phyloP scores from a whole-genome alignment of 2,329 filamentous ascomycete species.

The Simplicillium aogashimaense region DNA sequence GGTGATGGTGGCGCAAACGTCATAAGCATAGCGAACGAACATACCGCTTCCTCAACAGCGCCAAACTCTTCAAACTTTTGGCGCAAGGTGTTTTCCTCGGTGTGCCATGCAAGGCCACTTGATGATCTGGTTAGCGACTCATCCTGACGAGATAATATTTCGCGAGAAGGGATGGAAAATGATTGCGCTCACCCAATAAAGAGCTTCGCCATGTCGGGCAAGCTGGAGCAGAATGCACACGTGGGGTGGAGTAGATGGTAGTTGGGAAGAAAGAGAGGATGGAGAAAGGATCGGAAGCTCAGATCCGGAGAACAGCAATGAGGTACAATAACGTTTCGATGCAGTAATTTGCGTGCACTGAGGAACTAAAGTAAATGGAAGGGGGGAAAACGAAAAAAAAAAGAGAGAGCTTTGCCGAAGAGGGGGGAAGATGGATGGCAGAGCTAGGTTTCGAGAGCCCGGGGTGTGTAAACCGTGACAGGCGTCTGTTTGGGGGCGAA shows the following conservation, averaged over 20 bases:
- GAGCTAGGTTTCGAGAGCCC: too few relatives aligned
- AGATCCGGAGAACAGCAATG: too few relatives aligned
- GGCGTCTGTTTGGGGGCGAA: neutral
- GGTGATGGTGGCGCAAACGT: neutral
- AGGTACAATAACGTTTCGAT: neutral
- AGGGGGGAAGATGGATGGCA: too few relatives aligned
- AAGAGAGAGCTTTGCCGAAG: neutral
- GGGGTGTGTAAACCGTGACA: conserved; percentile 3
- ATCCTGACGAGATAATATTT: neutral
- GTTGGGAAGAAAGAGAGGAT: conserved; percentile 6
- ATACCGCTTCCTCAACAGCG: conserved; percentile 85
- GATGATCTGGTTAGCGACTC: conserved; percentile 3
- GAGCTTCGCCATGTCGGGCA: conserved; percentile 70
- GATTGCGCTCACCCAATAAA: conserved; percentile 71
- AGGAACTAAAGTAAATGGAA: neutral
- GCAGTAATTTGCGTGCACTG: neutral
- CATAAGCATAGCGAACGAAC: conserved; percentile 27
- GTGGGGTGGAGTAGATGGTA: conserved; percentile 4
- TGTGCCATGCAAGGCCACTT: conserved; percentile 97
- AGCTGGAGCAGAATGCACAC: conserved; percentile 6
- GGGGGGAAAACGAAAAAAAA: neutral
- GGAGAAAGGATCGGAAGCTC: neutral
- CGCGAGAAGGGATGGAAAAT: neutral
- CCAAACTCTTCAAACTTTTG: conserved; percentile 91
- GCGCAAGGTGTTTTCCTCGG: conserved; percentile 77